Base-by-base conservation (phyloP, 73 alveolate species). In the Stentor roeselii region DNA sequence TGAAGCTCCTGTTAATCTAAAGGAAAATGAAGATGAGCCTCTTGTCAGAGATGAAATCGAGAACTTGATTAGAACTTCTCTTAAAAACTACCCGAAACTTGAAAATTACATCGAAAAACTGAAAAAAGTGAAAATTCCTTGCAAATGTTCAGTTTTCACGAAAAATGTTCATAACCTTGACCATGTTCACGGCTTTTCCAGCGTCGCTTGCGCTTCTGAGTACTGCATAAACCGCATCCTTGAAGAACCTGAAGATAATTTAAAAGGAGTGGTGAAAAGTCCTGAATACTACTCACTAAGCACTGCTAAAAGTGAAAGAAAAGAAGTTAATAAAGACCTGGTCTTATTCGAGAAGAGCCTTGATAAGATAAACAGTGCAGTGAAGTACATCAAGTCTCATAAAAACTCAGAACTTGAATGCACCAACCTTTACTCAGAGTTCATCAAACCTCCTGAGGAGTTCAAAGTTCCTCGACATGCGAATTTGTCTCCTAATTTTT, bases 91-190 rank as follows among this genome's bases (percentile, higher is more conserved):
- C 37, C 80, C 80, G 34, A 67, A 67, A 21, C 80, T 67, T 30
- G 80, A n/a, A 30, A 67, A 67, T 27, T 27, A 32, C 37, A 67
- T 67, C n/a, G 41, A 67, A 67, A 30, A 0, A 21, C 37, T 67
- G 37, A 40, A 67, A 67, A n/a, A 67, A 21, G 41, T 27, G 1
- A 21, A 21, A 67, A 67, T 67, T 34, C n/a, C n/a, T 30, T 67
- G 80, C 41, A 67, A 67, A 67, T 67, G 80, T 67, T 67, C 80
- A 27, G 80, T 67, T 32, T 21, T 67, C 27, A 67, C 50, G 14
- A 58, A 58, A 31, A 21, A 21, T 40, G 34, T 27, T 1, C 41
- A 67, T 32, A 67, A 34, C 1, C 41, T 67, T 30, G 80, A 67
- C 11, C n/a, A 34, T 27, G 37, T 67, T 32, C 80, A 67, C 34